A percentile compares a stretch with the other conserved stretches of the same genome.
phyloP scores from a whole-genome alignment of 1,284 basidiomycete species.

The Naganishia sp. region DNA sequence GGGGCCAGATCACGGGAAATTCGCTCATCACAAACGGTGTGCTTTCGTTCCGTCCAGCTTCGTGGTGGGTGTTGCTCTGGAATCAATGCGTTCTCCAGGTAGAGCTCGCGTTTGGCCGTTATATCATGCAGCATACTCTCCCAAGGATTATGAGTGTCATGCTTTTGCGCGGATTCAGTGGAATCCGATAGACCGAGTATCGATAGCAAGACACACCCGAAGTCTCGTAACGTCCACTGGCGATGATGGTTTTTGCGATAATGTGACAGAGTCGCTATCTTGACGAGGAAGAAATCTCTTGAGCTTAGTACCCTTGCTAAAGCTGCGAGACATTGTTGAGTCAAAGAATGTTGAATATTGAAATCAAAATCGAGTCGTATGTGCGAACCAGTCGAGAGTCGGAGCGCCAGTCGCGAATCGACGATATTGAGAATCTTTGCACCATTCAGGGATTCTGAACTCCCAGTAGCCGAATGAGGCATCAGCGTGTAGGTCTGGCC shows the following conservation, averaged over 20 bases:
- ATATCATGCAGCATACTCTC: constrained; percentile 55
- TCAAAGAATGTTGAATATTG: constrained; percentile 60
- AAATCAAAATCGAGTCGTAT: constrained; percentile 60
- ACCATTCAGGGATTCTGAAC: constrained; percentile 30
- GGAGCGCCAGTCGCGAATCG: constrained; percentile 57
- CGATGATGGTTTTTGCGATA: neutral
- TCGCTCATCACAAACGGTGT: neutral
- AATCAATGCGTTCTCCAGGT: neutral
- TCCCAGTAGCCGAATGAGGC: constrained; percentile 37
- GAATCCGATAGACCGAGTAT: constrained; percentile 3
- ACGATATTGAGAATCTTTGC: constrained; percentile 51
- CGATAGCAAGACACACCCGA: constrained; percentile 1
- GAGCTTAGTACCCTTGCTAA: constrained; percentile 61
- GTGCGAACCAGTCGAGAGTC: constrained; percentile 58
- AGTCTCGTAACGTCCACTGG: neutral
- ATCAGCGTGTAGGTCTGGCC: constrained; percentile 56
- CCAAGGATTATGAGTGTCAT: constrained; percentile 56
- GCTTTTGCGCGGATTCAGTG: neutral
- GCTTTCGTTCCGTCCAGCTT: too few species aligned
- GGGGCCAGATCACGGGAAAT: neutral
- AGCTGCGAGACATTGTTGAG: constrained; percentile 63
- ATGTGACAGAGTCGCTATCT: constrained; percentile 58
- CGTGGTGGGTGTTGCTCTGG: neutral
- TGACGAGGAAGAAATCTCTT: constrained; percentile 60
- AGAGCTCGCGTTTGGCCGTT: constrained; percentile 49